These are phyloP conservation scores for Pseudogymnoascus sp. DNA, from an alignment of 2,329 filamentous ascomycete genomes.

Conservation along the genomic window DNA sequence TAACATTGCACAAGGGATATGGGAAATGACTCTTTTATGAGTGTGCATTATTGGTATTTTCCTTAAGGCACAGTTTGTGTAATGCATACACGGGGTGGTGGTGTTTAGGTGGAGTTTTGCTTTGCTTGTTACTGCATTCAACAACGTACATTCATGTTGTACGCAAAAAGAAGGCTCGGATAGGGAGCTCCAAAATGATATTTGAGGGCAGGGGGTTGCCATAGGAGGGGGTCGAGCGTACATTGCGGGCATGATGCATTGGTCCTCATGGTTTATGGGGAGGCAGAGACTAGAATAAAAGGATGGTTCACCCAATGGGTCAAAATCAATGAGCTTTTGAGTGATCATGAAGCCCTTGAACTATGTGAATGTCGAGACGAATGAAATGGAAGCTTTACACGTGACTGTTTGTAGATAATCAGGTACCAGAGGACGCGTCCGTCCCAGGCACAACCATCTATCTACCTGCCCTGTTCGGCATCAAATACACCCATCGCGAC, in stretches of 20 bases:
- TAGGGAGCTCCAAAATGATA: neutral
- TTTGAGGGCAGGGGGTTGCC: neutral
- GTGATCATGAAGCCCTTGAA: neutral
- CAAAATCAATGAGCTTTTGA: slow-evolving; percentile 6
- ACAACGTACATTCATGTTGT: slow-evolving; percentile 4
- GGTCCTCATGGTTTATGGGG: slow-evolving; percentile 8
- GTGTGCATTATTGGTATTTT: neutral
- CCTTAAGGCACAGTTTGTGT: neutral
- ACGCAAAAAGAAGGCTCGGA: slow-evolving; percentile 5
- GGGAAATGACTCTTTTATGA: slow-evolving; percentile 20
- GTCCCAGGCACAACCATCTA: neutral
- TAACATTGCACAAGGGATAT: slow-evolving; percentile 1
- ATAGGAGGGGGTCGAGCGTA: neutral
- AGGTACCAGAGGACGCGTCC: neutral
- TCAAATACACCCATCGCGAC: neutral
- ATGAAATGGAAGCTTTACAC: neutral
- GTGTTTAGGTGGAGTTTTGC: slow-evolving; percentile 26
- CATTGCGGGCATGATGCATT: slow-evolving; percentile 2
- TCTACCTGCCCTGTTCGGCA: neutral
- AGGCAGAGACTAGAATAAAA: neutral
- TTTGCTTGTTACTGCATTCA: neutral
- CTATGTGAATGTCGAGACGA: neutral
- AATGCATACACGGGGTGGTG: slow-evolving; percentile 16
- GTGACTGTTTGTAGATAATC: neutral
- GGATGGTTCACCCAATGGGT: slow-evolving; percentile 4